Base-by-base conservation (phyloP, 2,329 filamentous ascomycete genomes). In the Ceratocystis harringtonii region DNA sequence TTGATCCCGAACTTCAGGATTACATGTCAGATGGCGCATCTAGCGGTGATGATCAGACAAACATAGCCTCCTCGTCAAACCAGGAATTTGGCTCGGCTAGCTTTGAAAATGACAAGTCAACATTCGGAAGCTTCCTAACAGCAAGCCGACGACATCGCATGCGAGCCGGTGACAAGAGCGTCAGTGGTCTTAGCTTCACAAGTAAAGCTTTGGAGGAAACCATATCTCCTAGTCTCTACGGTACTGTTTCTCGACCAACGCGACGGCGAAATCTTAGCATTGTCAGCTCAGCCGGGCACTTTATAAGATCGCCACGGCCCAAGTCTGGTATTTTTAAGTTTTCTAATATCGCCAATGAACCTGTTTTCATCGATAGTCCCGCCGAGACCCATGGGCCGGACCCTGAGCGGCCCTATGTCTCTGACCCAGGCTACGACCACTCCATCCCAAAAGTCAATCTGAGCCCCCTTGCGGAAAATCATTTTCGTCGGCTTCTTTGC, bases 21-120 rank as follows among this genome's bases (percentile, higher is more conserved):
- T 99, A 95, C 75, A 88, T 99, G 80, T 99, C 94, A 5, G 94
- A 99, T 73, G 91, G 89, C 61, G 22, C 50, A 22, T 96, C 92
- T 1, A 96, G 90, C 71, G 92, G 89, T 45, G 92, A 96, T 70
- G 92, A 99, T 69, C 89, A 95, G 70, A 87, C 92, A 75, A 92
- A 87, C 71, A 87, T 96, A 12, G 89, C 95, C 74, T 86, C 88
- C 1, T 81, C 87, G 77, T 65, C 62, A 32, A 62, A 63, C 48
- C 57, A 58, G 2, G 63, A 63, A 17, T 43, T 65, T 5, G 50
- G 57, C 41, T 79, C 91, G n/a, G 84, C 81, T 66, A 81, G 82
- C 60, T 85, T 86, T 66, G 76, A 83, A 22, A 79, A 84, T 10
- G 81, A 84, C 17, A 80, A 84, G 19, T 88, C 83, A 68, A 92